Evolutionary conservation across 805 yeast species (phyloP), one percentile per base, ranked within the genome.

Genomic region (Priceomyces fermenticarens): DNA sequence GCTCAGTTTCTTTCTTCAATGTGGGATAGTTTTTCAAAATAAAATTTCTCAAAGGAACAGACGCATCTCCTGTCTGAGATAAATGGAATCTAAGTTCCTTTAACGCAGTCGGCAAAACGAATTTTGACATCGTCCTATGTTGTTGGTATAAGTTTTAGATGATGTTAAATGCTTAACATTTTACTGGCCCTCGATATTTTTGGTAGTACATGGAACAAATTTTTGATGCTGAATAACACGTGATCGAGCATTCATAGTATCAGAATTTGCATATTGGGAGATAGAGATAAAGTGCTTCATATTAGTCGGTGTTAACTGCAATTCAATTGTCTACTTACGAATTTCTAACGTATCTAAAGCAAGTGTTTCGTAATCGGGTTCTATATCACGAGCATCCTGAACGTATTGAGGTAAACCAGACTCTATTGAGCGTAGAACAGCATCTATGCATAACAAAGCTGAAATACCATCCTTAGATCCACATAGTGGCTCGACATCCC

Each of bases 21-120:
- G 69, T 54, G n/a, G 85, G 80, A 62, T 87, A 87, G 54, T 81
- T 70, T 42, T 75, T 70, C 36, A 76, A 63, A 48, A 88, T 67
- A 55, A 83, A 88, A 12, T 77, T 65, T 62, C 88, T 80, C 52
- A 86, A 69, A 6, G 85, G 80, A 8, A 68, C 72, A 10, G 90
- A 78, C 4, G 87, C 78, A 47, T 79, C 78, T n/a, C 85, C 85
- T n/a, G 83, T 74, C 63, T 85, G 93, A 26, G 88, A 83, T 48
- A 87, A 72, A 57, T 87, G 88, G 65, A 86, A 84, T 63, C 96
- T 78, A 56, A 88, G 72, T 70, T 88, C 96, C 59, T 74, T 85
- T 49, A 87, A 74, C 9, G 85, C 76, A 27, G 65, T 60, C n/a
- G 82, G 78, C 42, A 71, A 55, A 27, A 65, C 63, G 46, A 61